Percentiles rank a stretch among this genome's conserved stretches.
Evolutionary conservation across 1,284 basidiomycete genomes (phyloP).

Genomic region (Trametes polyzona): DNA sequence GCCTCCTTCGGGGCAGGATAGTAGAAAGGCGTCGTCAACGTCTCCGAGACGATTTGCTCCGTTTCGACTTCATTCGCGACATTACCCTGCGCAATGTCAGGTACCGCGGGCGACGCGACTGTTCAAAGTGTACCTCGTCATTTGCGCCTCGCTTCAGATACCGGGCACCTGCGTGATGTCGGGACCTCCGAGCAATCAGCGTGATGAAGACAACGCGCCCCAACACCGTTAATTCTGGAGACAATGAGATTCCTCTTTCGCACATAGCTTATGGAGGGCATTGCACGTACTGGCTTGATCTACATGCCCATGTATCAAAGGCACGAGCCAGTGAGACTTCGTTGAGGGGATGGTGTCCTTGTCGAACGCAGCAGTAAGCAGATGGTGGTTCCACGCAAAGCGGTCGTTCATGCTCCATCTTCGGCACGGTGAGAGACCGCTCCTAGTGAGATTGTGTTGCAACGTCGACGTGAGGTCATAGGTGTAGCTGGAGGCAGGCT

Average conservation of each 20-base stretch:
- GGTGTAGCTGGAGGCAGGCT: conserved; percentile 70
- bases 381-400: conserved; percentile 96
- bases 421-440: conserved; percentile 32
- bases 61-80: conserved; percentile 99
- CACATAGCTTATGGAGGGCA: neutral
- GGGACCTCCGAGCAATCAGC: conserved; percentile 90
- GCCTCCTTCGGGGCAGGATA: conserved; percentile 52
- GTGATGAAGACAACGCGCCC: conserved; percentile 93
- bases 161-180: conserved; percentile 95
- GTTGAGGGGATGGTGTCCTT: conserved; percentile 39
- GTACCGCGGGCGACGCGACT: neutral
- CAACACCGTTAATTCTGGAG: conserved; percentile 85
- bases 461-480: conserved; percentile 97
- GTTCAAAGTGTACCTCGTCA: conserved; percentile 62
- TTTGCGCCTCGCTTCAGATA: conserved; percentile 96
- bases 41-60: conserved; percentile 97
- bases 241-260: neutral
- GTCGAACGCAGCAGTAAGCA: conserved; percentile 75
- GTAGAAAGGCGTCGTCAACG: conserved; percentile 90
- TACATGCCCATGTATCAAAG: conserved; percentile 94
- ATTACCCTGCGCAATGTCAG: conserved; percentile 68
- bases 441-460: conserved; percentile 86
- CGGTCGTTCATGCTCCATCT: conserved; percentile 82
- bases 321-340: conserved; percentile 86
- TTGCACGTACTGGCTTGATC: conserved; percentile 93